Base-by-base conservation (phyloP, 306 rosid genomes). In the Castanea mollissima region DNA sequence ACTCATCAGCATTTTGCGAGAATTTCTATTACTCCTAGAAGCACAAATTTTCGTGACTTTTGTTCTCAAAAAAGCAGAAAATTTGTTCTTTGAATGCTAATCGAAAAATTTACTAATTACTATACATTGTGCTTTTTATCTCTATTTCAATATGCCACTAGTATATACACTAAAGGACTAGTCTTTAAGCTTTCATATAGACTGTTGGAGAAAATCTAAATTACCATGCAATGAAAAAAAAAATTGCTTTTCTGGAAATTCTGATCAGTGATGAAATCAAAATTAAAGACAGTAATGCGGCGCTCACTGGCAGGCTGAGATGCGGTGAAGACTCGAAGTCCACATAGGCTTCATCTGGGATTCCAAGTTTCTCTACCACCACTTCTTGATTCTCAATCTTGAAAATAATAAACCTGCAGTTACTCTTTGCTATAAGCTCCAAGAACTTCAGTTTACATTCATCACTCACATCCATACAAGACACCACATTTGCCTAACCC, bases 171-270 rank as follows among this genome's bases (percentile, higher is more conserved):
- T 25, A 25, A 5, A 56, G 25, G 12, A 56, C 19, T 56, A 56
- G 8, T 15, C 19, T 19, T 56, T 56, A 35, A 32, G 51, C 67
- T 3, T 60, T 35, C 41, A 1, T 32, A 29, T 14, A 57, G 5
- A 64, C 2, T 3, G 10, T 25, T 15, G 15, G 51, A 31, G n/a
- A 9, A 32, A 49, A n/a, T 1, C 1, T 29, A 20, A 35, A 3
- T 81, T 86, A 89, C 93, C 92, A 91, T 9, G 93, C 92, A 38
- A 85, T 86, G 90, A 89, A 89, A 88, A 86, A 89, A 73, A 91
- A 88, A 84, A 5, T 89, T 91, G 91, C 91, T 89, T 72, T 88
- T 91, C 83, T 86, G 90, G 88, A 35, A 35, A 35, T 0, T 35
- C 8, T 35, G 41, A 35, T 35, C 2, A 35, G 94, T 91, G 5